Evolutionary conservation across 2,329 filamentous ascomycete species (phyloP).

Genomic region (Eutypa lata): DNA sequence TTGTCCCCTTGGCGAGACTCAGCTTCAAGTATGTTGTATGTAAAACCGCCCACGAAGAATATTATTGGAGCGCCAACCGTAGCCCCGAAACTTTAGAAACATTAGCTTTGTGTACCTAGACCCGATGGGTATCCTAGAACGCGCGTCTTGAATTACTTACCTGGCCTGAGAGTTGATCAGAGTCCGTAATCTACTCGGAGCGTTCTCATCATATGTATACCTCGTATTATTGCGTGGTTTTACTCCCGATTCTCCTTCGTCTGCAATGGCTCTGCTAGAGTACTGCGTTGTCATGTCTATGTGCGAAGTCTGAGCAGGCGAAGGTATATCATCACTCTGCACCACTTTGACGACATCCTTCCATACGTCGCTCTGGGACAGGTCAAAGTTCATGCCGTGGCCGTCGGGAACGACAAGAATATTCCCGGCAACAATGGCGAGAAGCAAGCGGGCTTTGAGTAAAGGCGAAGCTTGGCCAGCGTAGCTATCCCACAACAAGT

Average conservation of each 20-base stretch:
- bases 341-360: background rate
- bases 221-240: background rate
- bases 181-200: constrained; percentile 23
- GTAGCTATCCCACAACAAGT: constrained; percentile 2
- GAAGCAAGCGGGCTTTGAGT: constrained; percentile 24
- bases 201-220: background rate
- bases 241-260: no score
- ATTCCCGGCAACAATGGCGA: constrained; percentile 28
- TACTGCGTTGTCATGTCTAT: no score
- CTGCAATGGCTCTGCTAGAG: no score
- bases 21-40: constrained; percentile 27
- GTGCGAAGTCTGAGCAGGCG: no score
- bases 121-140: no score
- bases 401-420: constrained; percentile 18
- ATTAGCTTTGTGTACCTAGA: no score
- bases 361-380: background rate
- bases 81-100: constrained; percentile 25
- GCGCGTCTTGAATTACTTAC: constrained; percentile 7
- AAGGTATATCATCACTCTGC: no score
- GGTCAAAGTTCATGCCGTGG: constrained; percentile 15
- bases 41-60: constrained; percentile 28
- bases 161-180: constrained; percentile 27
- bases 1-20: constrained; percentile 26
- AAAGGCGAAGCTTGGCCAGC: constrained; percentile 8
- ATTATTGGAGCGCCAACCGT: constrained; percentile 26